Base-by-base conservation (phyloP, 129 eudicot species). In the Silybum marianum region DNA sequence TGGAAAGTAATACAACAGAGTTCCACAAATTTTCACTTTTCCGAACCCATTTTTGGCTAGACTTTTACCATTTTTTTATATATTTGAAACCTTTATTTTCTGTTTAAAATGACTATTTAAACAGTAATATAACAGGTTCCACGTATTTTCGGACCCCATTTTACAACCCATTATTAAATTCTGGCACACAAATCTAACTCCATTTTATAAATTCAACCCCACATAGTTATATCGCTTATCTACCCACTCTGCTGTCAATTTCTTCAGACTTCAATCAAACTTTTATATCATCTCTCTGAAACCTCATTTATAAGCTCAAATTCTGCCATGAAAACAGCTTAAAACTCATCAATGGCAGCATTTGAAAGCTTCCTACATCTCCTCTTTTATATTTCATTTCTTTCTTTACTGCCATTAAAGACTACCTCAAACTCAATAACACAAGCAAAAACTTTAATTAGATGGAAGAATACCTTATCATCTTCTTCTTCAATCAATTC, bases 371-470 rank as follows among this genome's bases (percentile, higher is more conserved):
- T 76, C 62, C 24, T 2, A 32, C 9, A 67, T 69, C 54, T 86
- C 30, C 65, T 89, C 25, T 83, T 81, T n/a, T 71, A 62, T 77
- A 1, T 84, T 73, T 65, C 82, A n/a, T 51, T 88, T 23, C 48
- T 92, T 74, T 76, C 81, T 54, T 69, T 87, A 72, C 77, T 85
- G 73, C 87, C 92, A 68, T 51, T 83, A 6, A 72, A 74, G 19
- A 54, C 80, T 24, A 67, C 78, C 54, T 82, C 96, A 73, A 76
- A 90, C 68, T 19, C 90, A 76, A 81, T 42, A 82, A 81, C 89
- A 82, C 87, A 94, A 92, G 96, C 97, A 90, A 73, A 88, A 83
- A 90, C 97, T 44, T 87, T 94, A 1, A 73, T 92, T 24, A 81
- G 73, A 73, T 94, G 98, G 98, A 94, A 88, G 58, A 84, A 68